Base-by-base conservation (phyloP, 768 basidiomycete genomes). In the Auricularia heimuer region DNA sequence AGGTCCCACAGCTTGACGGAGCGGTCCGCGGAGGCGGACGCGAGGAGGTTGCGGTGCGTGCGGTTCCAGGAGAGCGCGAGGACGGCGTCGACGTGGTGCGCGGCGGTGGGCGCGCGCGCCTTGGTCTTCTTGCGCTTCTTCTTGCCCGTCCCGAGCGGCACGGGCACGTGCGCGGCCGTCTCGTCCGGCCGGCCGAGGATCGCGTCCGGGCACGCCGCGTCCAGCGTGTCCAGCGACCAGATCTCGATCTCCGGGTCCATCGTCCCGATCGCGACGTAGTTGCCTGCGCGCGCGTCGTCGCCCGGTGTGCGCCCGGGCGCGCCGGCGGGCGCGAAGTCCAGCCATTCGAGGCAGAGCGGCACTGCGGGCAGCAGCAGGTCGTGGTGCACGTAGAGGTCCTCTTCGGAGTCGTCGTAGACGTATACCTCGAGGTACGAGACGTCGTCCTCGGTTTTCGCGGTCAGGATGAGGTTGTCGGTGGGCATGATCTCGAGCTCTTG, bases 1-100 rank as follows among this genome's bases (percentile, higher is more conserved):
- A 99, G 80, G 78, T 99, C 97, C 97, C 96, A 99, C 34, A 99
- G 77, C 76, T 99, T 99, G 67, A 99, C 93, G 0, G 96, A 98
- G 63, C 86, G 83, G 77, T 99, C 97, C 1, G 97, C 96, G 63
- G 90, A 92, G 3, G 92, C 91, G 60, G 90, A 93, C 0, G 96
- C 92, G 4, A 99, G 81, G 61, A 98, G 79, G 70, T 95, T 92
- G n/a, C 94, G 82, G 71, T 96, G 92, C 2, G 81, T 78, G 64
- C 81, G 87, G 72, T 98, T 98, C 96, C 97, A 98, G 63, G 90
- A 90, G 54, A 98, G 83, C 0, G 85, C 82, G n/a, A 98, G 85
- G 47, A 99, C 90, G 4, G 95, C 92, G 68, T 96, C 95, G 71
- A 96, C 92, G 74, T 98, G 97, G 71, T 94, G 85, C 0, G 83